Conservation (phyloP, 176 grass and related monocot species). For the Ensete ventricosum region DNA sequence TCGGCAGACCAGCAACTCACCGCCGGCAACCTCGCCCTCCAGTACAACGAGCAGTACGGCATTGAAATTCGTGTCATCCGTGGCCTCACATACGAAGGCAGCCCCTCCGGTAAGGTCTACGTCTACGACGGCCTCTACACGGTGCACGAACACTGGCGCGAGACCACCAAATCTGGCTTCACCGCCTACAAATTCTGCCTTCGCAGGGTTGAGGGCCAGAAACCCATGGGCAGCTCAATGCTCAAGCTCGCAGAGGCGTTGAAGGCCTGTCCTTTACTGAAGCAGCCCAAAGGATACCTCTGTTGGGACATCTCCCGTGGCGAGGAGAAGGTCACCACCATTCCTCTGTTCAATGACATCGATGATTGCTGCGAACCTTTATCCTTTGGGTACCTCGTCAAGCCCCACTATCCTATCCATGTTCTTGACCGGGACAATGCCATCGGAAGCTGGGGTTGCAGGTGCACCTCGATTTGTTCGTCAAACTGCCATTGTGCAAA, state of each 20-base stretch:
- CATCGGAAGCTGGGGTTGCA: conserved; percentile 53
- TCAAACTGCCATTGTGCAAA: conserved; percentile 68
- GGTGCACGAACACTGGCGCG: conserved; percentile 71
- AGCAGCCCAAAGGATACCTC: conserved; percentile 55
- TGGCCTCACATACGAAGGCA: conserved; percentile 39
- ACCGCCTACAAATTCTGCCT: conserved; percentile 83
- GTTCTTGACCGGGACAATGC: no score
- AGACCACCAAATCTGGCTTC: conserved; percentile 72
- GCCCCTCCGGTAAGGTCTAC: conserved; percentile 59
- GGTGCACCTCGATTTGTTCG: conserved; percentile 51
- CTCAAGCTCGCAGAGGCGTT: conserved; percentile 56
- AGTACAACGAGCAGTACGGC: conserved; percentile 89
- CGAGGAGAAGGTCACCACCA: conserved; percentile 43
- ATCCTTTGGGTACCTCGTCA: conserved; percentile 69
- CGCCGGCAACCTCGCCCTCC: conserved; percentile 78
- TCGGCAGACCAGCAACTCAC: conserved; percentile 73
- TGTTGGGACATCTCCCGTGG: conserved; percentile 79
- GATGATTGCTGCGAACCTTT: conserved; percentile 77
- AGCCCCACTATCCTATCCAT: conserved; percentile 52
- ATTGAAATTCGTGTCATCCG: conserved; percentile 91
- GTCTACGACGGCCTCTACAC: conserved; percentile 94
- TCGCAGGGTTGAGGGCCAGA: conserved; percentile 76
- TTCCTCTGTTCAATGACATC: conserved; percentile 74
- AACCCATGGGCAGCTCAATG: conserved; percentile 76
- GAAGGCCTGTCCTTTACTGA: conserved; percentile 46